Evolutionary conservation across 176 grass and related monocot genomes (phyloP).

Genomic region (Bolboschoenus planiculmis): DNA sequence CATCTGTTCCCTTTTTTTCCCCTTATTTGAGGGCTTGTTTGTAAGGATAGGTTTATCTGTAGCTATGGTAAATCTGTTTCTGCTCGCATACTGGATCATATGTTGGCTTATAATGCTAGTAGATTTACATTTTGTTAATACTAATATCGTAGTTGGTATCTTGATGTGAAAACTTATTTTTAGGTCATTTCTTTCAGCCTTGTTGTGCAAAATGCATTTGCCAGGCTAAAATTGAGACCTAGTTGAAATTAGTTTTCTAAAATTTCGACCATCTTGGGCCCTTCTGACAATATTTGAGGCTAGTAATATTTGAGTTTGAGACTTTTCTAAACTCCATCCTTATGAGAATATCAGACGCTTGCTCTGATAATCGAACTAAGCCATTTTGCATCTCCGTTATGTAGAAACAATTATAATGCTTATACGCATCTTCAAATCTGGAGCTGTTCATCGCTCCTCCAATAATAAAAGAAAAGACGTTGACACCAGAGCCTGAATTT

Average conservation of each 20-base stretch:
- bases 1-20: neutral
- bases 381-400: neutral
- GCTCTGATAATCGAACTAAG: neutral
- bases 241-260: neutral
- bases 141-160: neutral
- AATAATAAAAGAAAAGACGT: no score
- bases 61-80: neutral
- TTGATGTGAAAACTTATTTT: neutral
- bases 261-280: neutral
- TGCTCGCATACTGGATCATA: neutral
- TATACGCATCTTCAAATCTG: no score
- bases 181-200: neutral
- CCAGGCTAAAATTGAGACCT: no score
- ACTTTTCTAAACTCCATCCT: no score
- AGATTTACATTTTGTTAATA: neutral
- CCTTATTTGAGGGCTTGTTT: neutral
- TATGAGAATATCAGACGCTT: neutral
- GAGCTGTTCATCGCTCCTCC: no score
- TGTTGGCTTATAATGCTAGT: neutral
- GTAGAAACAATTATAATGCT: no score
- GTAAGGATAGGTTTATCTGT: neutral
- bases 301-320: no score
- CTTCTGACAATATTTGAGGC: neutral
- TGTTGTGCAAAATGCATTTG: no score
- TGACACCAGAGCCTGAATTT: neutral